These are phyloP conservation scores for Pseudocercospora vitis DNA, from an alignment of 2,329 filamentous ascomycete genomes.

Conservation along the genomic window DNA sequence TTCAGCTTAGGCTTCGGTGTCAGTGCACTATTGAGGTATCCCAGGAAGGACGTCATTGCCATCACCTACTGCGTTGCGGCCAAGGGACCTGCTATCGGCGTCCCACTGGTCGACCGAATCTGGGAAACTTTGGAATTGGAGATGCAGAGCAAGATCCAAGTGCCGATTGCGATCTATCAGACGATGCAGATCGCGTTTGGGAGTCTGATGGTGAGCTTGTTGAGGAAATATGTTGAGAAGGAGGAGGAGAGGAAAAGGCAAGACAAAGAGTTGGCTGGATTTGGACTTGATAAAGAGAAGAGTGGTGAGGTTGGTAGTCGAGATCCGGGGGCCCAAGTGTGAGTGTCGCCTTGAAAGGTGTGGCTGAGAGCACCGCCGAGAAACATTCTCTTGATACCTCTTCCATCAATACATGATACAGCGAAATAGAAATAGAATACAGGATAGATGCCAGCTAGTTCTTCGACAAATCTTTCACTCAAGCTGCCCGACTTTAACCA, in stretches of 20 bases:
- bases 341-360: too few species aligned
- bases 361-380: too few species aligned
- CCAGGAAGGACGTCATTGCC: conserved; percentile 63
- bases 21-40: conserved; percentile 54
- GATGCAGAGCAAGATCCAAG: conserved; percentile 59
- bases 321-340: too few species aligned
- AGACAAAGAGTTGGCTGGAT: background rate
- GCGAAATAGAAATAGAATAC: too few species aligned
- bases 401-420: too few species aligned
- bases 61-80: conserved; percentile 72
- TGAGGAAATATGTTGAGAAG: conserved; percentile 38
- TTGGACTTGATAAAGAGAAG: background rate
- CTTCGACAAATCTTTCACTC: too few species aligned
- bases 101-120: conserved; percentile 68
- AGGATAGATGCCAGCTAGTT: too few species aligned
- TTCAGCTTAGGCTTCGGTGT: conserved; percentile 60
- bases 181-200: conserved; percentile 46
- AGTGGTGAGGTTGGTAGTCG: too few species aligned
- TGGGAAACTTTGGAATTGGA: conserved; percentile 59
- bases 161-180: conserved; percentile 63
- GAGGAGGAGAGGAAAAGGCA: background rate
- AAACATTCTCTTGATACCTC: too few species aligned
- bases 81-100: conserved; percentile 69
- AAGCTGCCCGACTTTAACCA: too few species aligned
- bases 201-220: conserved; percentile 43